Base-by-base conservation (phyloP, 805 yeast species). In the Cyberlindnera euphorbiiphila region DNA sequence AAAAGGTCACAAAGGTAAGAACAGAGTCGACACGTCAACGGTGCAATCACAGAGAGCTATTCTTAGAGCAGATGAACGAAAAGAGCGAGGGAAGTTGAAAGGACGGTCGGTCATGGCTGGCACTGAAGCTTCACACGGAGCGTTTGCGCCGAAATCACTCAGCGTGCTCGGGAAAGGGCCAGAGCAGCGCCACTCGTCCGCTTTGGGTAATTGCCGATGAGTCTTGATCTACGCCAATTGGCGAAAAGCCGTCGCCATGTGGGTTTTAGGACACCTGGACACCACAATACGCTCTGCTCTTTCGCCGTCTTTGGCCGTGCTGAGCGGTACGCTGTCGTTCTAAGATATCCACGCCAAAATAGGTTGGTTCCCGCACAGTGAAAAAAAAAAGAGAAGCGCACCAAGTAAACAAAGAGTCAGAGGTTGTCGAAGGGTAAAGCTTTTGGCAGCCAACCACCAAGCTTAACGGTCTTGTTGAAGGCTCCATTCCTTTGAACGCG, bases 281-380 rank as follows among this genome's bases (percentile, higher is more conserved):
- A 44, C 44, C 48, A 29, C 25, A 1, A 7, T 11, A 20, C 23
- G 6, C 27, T 14, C n/a, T n/a, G n/a, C n/a, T n/a, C n/a, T n/a
- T n/a, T n/a, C n/a, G n/a, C n/a, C n/a, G n/a, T n/a, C n/a, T n/a
- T n/a, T n/a, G n/a, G n/a, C 20, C 23, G 16, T 18, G 31, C 40
- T 23, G 11, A 22, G 4, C 13, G 25, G 26, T 47, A 45, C 51
- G 22, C 39, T 1, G n/a, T 8, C 42, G 36, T 31, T 18, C 48
- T 32, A 27, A 38, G 12, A 39, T 10, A n/a, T 47, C 24, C 51
- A 41, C 49, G 49, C 51, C 21, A 25, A 27, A n/a, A 4, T 9
- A n/a, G n/a, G n/a, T n/a, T n/a, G n/a, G n/a, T n/a, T n/a, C n/a
- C n/a, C n/a, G n/a, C n/a, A n/a, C n/a, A n/a, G n/a, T 23, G 36